Evolutionary conservation across 2,329 filamentous ascomycete genomes (phyloP).

Genomic region (Paecilomyces sp.): DNA sequence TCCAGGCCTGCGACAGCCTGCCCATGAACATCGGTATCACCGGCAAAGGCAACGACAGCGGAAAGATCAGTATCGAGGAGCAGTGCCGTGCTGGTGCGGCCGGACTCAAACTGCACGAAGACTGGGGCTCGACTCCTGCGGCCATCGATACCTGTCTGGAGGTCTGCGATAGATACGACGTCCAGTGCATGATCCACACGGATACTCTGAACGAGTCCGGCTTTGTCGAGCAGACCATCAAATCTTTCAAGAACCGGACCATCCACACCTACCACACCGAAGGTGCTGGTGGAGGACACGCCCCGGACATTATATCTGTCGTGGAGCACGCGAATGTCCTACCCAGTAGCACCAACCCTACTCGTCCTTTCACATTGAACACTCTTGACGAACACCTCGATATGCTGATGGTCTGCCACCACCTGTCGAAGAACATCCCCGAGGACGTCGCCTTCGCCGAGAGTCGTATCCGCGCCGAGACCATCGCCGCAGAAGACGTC

Average conservation of each 20-base stretch:
- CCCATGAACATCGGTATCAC: constrained; percentile 88
- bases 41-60: constrained; percentile 85
- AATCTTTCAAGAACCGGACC: constrained; percentile 75
- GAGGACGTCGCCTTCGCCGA: constrained; percentile 96
- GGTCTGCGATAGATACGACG: constrained; percentile 84
- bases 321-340: constrained; percentile 85
- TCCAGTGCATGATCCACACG: constrained; percentile 91
- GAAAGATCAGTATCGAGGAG: constrained; percentile 62
- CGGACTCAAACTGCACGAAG: constrained; percentile 90
- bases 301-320: constrained; percentile 90
- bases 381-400: constrained; percentile 94
- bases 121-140: constrained; percentile 87
- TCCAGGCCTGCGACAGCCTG: constrained; percentile 73
- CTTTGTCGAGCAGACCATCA: constrained; percentile 88
- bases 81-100: constrained; percentile 78
- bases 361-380: constrained; percentile 81
- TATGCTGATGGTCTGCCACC: constrained; percentile 98
- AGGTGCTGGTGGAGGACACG: constrained; percentile 88
- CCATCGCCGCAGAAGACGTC: constrained; percentile 93
- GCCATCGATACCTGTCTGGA: constrained; percentile 81
- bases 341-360: constrained; percentile 87
- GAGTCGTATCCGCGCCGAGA: constrained; percentile 87
- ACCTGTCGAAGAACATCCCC: constrained; percentile 83
- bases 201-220: constrained; percentile 95
- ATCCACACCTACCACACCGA: constrained; percentile 98